Evolutionary conservation across 2,329 filamentous ascomycete genomes (phyloP).

Genomic region (Verticillium longisporum): DNA sequence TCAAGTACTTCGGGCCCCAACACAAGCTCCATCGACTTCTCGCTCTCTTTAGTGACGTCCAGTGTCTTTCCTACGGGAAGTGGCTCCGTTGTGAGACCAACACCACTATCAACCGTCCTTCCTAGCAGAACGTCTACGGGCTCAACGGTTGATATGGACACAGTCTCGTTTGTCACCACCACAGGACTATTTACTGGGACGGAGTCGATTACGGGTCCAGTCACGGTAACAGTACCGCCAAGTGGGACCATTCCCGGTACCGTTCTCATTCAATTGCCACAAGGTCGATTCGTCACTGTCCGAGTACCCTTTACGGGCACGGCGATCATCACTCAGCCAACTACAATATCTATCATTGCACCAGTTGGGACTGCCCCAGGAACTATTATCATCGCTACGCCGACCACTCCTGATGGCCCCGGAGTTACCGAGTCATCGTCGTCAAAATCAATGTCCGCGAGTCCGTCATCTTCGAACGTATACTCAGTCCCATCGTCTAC

Average conservation of each 20-base stretch:
- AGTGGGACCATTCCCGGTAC: conserved; percentile 6
- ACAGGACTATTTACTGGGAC: conserved; percentile 4
- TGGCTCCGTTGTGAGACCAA: conserved; percentile 2
- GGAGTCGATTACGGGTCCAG: not conserved
- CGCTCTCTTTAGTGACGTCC: not conserved
- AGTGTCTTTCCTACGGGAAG: conserved; percentile 1
- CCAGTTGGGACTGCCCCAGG: conserved; percentile 2
- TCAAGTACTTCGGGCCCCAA: not conserved
- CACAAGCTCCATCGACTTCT: not conserved
- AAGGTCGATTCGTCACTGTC: not conserved
- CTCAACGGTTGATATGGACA: conserved; percentile 4
- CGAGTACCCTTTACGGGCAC: conserved; percentile 1
- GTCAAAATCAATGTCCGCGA: not conserved
- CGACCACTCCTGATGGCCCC: not conserved
- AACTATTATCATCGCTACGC: conserved; percentile 5
- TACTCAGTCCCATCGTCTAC: not conserved
- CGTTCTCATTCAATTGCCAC: conserved; percentile 5
- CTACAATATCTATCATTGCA: conserved; percentile 4
- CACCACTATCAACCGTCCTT: not conserved
- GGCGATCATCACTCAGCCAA: not conserved
- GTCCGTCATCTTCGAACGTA: not conserved
- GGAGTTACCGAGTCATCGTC: not conserved
- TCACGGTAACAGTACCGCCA: conserved; percentile 8
- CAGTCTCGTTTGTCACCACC: conserved; percentile 6
- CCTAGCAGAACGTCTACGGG: conserved; percentile 4